Percentiles rank a stretch among this genome's conserved stretches.
phyloP scores from a whole-genome alignment of 2,329 filamentous ascomycete species.

The Fusarium algeriense region DNA sequence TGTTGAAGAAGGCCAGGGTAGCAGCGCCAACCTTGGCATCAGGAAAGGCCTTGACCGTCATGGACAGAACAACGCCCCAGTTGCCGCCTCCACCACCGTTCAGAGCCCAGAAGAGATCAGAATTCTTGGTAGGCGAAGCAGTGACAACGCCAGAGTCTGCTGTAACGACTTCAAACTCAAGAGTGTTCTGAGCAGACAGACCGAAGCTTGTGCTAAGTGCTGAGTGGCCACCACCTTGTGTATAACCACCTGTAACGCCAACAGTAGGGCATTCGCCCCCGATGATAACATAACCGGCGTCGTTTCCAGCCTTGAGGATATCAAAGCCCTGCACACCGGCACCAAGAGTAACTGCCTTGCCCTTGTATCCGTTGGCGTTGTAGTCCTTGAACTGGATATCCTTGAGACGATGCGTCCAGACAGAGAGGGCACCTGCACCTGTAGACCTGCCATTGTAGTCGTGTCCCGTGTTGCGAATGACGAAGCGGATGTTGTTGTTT shows the following conservation, averaged over 20 bases:
- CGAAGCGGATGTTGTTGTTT: constrained; percentile 60
- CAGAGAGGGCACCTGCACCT: constrained; percentile 59
- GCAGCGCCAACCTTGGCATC: constrained; percentile 59
- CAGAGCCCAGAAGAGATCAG: constrained; percentile 74
- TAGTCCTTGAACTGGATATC: constrained; percentile 56
- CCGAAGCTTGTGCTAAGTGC: constrained; percentile 66
- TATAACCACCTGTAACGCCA: constrained; percentile 67
- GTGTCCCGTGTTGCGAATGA: constrained; percentile 66
- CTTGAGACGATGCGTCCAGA: constrained; percentile 60
- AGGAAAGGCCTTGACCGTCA: constrained; percentile 58
- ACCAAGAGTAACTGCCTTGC: constrained; percentile 65
- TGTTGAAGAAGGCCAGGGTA: constrained; percentile 56
- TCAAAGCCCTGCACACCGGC: constrained; percentile 67
- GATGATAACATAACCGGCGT: constrained; percentile 62
- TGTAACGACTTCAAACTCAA: constrained; percentile 69
- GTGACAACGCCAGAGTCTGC: constrained; percentile 61
- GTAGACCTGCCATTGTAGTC: constrained; percentile 67
- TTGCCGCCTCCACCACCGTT: constrained; percentile 70
- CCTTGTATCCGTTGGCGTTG: constrained; percentile 60
- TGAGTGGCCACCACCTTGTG: constrained; percentile 68
- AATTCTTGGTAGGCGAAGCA: constrained; percentile 61
- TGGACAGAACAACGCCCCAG: constrained; percentile 67
- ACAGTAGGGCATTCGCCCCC: constrained; percentile 68
- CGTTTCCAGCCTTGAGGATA: constrained; percentile 56
- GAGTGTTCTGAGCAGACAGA: constrained; percentile 69